These are phyloP conservation scores for Blakeslea trispora DNA, from an alignment of 371 early-diverging fungal species.

Conservation along the genomic window DNA sequence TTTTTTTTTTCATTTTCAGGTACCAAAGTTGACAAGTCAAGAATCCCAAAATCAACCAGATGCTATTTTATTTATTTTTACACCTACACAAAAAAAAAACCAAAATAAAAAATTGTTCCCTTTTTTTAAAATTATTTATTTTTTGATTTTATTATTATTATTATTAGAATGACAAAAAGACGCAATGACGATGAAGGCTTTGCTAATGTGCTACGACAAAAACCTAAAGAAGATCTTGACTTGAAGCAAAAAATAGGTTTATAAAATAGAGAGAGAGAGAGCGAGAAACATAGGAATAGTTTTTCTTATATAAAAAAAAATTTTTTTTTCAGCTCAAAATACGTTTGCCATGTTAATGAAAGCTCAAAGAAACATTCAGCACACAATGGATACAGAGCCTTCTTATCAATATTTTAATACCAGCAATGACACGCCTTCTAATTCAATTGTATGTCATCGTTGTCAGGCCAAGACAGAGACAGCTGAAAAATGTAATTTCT, in stretches of 20 bases:
- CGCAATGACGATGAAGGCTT: conserved; percentile 23
- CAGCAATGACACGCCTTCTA: neutral
- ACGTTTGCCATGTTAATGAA: conserved; percentile 23
- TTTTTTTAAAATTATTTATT: no score
- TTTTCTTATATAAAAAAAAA: neutral
- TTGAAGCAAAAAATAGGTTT: conserved; percentile 21
- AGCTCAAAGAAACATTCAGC: conserved; percentile 12
- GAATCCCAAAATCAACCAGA: no score
- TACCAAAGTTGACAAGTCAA: no score
- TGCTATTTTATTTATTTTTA: no score
- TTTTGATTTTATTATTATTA: no score
- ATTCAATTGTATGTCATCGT: neutral
- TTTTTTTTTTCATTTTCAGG: no score
- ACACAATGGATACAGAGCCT: neutral
- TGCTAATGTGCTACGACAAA: conserved; percentile 24
- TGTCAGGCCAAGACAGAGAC: neutral
- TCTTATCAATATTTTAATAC: conserved; percentile 11
- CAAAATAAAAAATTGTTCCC: no score
- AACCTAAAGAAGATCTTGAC: conserved; percentile 18
- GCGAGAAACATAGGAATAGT: neutral
- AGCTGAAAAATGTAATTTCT: conserved; percentile 12
- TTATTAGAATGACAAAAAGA: conserved; percentile 24
- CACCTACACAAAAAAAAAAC: no score
- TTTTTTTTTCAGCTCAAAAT: conserved; percentile 22
- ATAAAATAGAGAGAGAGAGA: no score